Percentiles rank a stretch among this genome's conserved stretches.
These are phyloP conservation scores for Diaporthe batatas DNA, from an alignment of 2,329 filamentous ascomycete genomes.

Conservation along the genomic window DNA sequence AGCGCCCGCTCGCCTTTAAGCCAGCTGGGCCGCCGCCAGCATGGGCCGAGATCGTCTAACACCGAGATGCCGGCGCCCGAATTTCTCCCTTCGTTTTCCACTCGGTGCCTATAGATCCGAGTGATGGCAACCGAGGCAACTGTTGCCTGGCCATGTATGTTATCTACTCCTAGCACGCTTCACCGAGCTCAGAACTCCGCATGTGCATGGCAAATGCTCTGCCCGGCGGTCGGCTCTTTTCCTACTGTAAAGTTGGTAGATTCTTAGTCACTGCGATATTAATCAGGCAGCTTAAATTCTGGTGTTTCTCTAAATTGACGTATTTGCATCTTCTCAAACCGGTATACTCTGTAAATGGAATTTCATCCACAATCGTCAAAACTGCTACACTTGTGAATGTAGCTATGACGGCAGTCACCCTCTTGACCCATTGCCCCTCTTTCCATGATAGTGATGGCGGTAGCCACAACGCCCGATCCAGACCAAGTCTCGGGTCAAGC, in stretches of 20 bases:
- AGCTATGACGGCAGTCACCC: constrained; percentile 69
- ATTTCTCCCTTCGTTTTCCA: not conserved
- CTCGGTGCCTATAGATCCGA: not conserved
- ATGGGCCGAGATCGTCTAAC: not conserved
- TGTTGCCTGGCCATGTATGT: constrained; percentile 41
- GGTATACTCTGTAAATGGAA: not conserved
- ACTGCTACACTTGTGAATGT: constrained; percentile 15
- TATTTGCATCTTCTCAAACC: constrained; percentile 2
- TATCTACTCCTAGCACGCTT: constrained; percentile 34
- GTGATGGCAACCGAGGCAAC: constrained; percentile 19
- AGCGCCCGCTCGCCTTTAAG: not conserved
- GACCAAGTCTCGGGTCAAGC: constrained; percentile 10
- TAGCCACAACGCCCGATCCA: constrained; percentile 17
- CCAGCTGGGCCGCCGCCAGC: not conserved
- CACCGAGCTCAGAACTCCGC: constrained; percentile 28
- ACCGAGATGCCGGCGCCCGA: not conserved
- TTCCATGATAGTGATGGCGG: constrained; percentile 55
- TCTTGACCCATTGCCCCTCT: constrained; percentile 73
- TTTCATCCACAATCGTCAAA: not conserved
- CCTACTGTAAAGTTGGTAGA: constrained; percentile 5
- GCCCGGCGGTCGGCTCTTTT: not conserved
- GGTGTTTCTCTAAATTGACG: constrained; percentile 19
- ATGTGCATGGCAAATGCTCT: not conserved
- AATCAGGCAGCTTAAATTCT: constrained; percentile 4
- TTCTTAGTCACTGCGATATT: constrained; percentile 9